Percentiles rank a stretch among this genome's conserved stretches.
phyloP scores from a whole-genome alignment of 108 stramenopile genomes.

The Schizochytrium sp. region DNA sequence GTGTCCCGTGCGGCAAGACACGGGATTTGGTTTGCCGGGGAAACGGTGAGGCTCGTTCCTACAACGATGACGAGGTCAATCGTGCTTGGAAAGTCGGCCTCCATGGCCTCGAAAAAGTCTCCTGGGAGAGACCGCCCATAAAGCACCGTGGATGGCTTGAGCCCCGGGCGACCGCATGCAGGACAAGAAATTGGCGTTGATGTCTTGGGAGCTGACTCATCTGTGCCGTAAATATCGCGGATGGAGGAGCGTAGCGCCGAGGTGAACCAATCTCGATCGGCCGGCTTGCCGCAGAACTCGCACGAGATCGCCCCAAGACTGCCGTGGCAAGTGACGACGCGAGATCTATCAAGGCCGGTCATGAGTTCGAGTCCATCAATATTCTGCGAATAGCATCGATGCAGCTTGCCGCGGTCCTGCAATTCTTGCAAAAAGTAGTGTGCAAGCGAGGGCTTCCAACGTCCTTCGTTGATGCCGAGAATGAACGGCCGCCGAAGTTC shows the following conservation, averaged over 20 bases:
- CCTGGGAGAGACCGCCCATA: slow-evolving; percentile 63
- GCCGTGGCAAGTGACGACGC: slow-evolving; percentile 71
- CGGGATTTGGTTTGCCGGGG: slow-evolving; percentile 59
- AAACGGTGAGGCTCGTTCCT: slow-evolving; percentile 62
- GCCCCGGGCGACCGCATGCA: slow-evolving; percentile 47
- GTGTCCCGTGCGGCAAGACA: neutral
- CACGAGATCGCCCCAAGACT: slow-evolving; percentile 67
- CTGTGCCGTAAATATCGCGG: slow-evolving; percentile 60
- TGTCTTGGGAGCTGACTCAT: slow-evolving; percentile 46
- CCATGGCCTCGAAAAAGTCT: slow-evolving; percentile 56
- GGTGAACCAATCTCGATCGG: slow-evolving; percentile 56
- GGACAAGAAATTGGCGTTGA: slow-evolving; percentile 60
- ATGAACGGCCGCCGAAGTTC: slow-evolving; percentile 72
- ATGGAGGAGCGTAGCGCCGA: slow-evolving; percentile 48
- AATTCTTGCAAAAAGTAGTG: slow-evolving; percentile 73
- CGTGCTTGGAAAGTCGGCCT: slow-evolving; percentile 47
- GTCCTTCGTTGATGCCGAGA: slow-evolving; percentile 52
- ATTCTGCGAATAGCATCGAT: slow-evolving; percentile 65
- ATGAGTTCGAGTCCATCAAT: slow-evolving; percentile 73
- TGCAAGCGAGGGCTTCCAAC: slow-evolving; percentile 70
- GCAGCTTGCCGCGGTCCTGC: slow-evolving; percentile 58
- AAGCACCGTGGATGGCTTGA: slow-evolving; percentile 74
- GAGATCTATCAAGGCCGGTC: slow-evolving; percentile 52
- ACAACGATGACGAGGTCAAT: slow-evolving; percentile 60
- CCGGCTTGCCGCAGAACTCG: slow-evolving; percentile 54